These are phyloP conservation scores for Discostella pseudostelligera DNA, from an alignment of 108 stramenopile species.

Conservation along the genomic window DNA sequence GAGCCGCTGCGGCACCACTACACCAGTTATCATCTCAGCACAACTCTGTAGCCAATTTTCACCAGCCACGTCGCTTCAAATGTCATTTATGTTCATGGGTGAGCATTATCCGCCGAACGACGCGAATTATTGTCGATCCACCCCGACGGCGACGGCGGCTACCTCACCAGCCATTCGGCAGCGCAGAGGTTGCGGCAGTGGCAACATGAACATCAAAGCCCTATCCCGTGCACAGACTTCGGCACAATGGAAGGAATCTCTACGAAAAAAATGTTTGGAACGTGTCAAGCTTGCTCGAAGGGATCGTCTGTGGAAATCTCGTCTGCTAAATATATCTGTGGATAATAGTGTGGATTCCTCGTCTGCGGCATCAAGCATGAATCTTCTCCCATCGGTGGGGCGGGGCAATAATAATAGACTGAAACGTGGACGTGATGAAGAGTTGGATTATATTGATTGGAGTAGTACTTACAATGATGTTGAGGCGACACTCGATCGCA, in stretches of 20 bases:
- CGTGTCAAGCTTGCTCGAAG: conserved; percentile 22
- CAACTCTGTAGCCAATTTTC: too few relatives aligned
- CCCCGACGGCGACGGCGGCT: too few relatives aligned
- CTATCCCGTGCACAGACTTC: neutral
- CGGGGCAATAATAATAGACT: neutral
- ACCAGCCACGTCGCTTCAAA: too few relatives aligned
- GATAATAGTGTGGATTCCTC: neutral
- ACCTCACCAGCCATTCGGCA: neutral
- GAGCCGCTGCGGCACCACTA: too few relatives aligned
- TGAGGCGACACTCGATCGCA: neutral
- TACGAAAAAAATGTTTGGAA: conserved; percentile 20
- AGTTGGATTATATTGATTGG: neutral
- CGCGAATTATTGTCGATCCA: neutral
- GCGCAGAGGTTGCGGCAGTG: neutral
- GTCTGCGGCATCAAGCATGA: neutral
- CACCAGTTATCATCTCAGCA: too few relatives aligned
- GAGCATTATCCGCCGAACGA: conserved; percentile 3
- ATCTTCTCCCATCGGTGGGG: neutral
- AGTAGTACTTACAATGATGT: neutral
- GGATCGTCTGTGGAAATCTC: conserved; percentile 7
- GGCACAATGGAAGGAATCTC: conserved; percentile 10
- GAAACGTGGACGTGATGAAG: conserved; percentile 1
- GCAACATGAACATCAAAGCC: conserved; percentile 1
- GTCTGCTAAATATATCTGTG: neutral
- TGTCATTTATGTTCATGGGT: neutral